Percentiles rank a stretch among this genome's conserved stretches.
phyloP scores from a whole-genome alignment of 495 filamentous ascomycete genomes.

The Penicillium coprophilum region DNA sequence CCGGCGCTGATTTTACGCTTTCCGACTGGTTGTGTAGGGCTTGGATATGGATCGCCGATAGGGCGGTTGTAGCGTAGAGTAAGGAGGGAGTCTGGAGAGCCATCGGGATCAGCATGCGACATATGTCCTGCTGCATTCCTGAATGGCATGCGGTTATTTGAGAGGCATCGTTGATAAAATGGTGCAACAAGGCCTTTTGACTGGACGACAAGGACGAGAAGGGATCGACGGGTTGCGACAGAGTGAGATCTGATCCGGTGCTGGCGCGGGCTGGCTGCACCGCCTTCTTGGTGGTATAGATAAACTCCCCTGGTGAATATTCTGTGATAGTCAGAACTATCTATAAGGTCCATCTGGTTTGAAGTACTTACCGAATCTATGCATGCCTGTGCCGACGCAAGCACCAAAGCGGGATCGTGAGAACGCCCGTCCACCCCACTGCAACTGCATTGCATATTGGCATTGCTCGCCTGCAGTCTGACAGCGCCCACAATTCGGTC shows the following conservation, averaged over 20 bases:
- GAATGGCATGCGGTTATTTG: slow-evolving; percentile 47
- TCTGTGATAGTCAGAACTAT: slow-evolving; percentile 25
- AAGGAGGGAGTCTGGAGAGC: slow-evolving; percentile 48
- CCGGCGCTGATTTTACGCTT: slow-evolving; percentile 43
- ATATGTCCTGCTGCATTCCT: slow-evolving; percentile 49
- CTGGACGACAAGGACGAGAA: slow-evolving; percentile 42
- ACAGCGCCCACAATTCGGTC: slow-evolving; percentile 42
- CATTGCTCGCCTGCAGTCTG: slow-evolving; percentile 36
- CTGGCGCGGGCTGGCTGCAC: slow-evolving; percentile 11
- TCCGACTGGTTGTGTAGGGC: slow-evolving; percentile 45
- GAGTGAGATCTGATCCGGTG: slow-evolving; percentile 26
- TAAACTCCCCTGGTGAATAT: slow-evolving; percentile 50
- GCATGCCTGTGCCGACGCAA: slow-evolving; percentile 46
- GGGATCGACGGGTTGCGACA: slow-evolving; percentile 40
- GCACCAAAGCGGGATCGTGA: slow-evolving; percentile 50
- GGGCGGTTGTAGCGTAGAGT: slow-evolving; percentile 47
- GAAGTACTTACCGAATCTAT: slow-evolving; percentile 39
- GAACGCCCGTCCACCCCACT: slow-evolving; percentile 44
- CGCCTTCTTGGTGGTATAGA: slow-evolving; percentile 40
- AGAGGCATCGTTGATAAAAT: slow-evolving; percentile 49
- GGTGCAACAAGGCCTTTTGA: slow-evolving; percentile 44
- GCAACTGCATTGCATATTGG: slow-evolving; percentile 41
- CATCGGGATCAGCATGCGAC: slow-evolving; percentile 49
- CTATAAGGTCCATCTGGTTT: background rate
- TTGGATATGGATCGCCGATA: slow-evolving; percentile 50